Conservation (phyloP, 164 flowering plant species). For the Umbellularia californica region DNA sequence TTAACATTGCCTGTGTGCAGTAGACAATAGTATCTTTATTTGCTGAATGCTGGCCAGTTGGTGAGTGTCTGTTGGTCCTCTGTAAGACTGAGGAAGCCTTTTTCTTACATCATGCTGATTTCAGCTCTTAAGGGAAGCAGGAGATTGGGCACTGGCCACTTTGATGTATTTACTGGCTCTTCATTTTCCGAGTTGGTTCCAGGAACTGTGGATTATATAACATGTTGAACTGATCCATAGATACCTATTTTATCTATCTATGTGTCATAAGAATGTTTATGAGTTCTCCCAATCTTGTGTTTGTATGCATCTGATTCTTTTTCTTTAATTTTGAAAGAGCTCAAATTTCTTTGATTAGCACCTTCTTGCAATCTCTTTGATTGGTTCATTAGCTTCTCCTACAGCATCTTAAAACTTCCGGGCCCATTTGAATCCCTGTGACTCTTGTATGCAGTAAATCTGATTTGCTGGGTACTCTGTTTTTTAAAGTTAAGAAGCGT, state of each 20-base stretch:
- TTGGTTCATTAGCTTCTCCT: not conserved
- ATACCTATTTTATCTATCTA: slow-evolving; percentile 6
- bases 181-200: slow-evolving; percentile 1
- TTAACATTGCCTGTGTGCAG: not conserved
- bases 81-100: not conserved
- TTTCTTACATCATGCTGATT: not conserved
- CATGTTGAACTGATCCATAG: slow-evolving; percentile 8
- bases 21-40: not conserved
- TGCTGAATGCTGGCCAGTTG: not conserved
- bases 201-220: slow-evolving; percentile 2
- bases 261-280: slow-evolving; percentile 7
- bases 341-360: not conserved
- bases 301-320: not conserved
- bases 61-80: not conserved
- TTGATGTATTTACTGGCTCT: not conserved
- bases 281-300: not conserved
- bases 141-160: not conserved
- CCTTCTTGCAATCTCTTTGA: not conserved
- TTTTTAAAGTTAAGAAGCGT: too few species aligned
- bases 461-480: too few species aligned
- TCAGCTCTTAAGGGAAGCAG: not conserved
- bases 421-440: too few species aligned
- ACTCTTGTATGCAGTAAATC: too few species aligned
- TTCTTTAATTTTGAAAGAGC: not conserved
- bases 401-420: not conserved